Conservation (phyloP, 2,329 filamentous ascomycete species). For the Penicillium sp. region DNA sequence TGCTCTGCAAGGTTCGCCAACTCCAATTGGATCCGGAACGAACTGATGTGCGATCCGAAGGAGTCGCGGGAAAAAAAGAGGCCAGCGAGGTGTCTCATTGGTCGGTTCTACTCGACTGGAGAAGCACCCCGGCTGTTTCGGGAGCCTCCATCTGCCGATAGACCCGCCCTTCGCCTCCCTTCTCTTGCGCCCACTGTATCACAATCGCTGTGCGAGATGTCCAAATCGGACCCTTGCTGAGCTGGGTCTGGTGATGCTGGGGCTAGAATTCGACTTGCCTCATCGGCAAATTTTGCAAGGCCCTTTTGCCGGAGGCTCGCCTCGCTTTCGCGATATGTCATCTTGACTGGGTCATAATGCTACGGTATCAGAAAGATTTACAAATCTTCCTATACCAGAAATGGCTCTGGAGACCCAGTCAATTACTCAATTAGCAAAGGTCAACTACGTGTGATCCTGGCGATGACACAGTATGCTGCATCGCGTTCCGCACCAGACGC, state of each 20-base stretch:
- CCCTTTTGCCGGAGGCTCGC: not conserved
- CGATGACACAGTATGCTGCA: too few species aligned
- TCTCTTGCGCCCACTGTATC: not conserved
- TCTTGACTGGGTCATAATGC: too few species aligned
- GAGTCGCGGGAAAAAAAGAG: not conserved
- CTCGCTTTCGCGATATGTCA: too few species aligned
- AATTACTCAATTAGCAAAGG: too few species aligned
- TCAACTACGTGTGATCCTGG: too few species aligned
- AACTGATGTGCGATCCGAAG: not conserved
- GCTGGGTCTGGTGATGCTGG: not conserved
- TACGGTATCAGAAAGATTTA: too few species aligned
- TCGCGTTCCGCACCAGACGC: too few species aligned
- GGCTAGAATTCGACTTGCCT: not conserved
- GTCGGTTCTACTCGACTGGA: not conserved
- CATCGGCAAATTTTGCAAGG: not conserved
- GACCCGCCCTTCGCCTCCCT: not conserved
- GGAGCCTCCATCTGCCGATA: not conserved
- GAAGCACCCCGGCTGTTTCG: constrained; percentile 4
- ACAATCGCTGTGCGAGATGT: not conserved
- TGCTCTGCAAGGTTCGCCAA: not conserved
- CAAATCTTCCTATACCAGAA: too few species aligned
- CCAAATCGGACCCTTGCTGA: not conserved
- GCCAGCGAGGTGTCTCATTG: not conserved
- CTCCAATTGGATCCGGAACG: not conserved
- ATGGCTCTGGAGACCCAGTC: too few species aligned